Evolutionary conservation across 306 rosid species (phyloP), one percentile per base, ranked within the genome.

Genomic region (Acmispon strigosus): DNA sequence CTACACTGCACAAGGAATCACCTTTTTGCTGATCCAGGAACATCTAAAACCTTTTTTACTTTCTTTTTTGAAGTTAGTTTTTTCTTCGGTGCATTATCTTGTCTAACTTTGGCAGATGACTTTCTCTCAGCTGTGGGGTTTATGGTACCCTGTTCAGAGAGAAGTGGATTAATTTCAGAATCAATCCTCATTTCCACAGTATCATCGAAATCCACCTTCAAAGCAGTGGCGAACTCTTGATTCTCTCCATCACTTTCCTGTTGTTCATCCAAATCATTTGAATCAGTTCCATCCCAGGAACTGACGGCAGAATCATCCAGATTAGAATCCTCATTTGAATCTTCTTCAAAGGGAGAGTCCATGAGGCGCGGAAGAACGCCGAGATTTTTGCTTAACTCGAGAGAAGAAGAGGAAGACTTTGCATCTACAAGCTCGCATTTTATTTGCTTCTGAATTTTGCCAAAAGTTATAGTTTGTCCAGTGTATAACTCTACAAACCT

Each of bases 1-100:
- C 27, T 34, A 63, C 20, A 56, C 63, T 62, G 54, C 49, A 72
- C 48, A 49, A 62, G 49, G n/a, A 10, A 53, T 78, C 74, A 87
- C 98, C 92, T 90, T 83, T 76, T 90, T 41, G 96, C 76, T 6
- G 98, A 83, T 70, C 95, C 95, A 18, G 86, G 86, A 47, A 93
- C 63, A 22, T 5, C 78, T 15, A 81, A 73, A 75, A 42, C 72
- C 62, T 73, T 78, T 36, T 77, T 84, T 7, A n/a, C 75, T 54
- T 78, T 87, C 57, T 42, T 81, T 84, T 81, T 83, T 17, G 65
- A 62, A 42, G 42, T 63, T 53, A 62, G 34, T 22, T 84, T 83
- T 68, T 82, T 82, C 79, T 61, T 24, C 4, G 59, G 78, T 13
- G 54, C 75, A 60, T 72, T 81, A 61, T 50, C 87, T 64, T 62